Base-by-base conservation (phyloP, 73 alveolate species). In the Uronychia setigera region DNA sequence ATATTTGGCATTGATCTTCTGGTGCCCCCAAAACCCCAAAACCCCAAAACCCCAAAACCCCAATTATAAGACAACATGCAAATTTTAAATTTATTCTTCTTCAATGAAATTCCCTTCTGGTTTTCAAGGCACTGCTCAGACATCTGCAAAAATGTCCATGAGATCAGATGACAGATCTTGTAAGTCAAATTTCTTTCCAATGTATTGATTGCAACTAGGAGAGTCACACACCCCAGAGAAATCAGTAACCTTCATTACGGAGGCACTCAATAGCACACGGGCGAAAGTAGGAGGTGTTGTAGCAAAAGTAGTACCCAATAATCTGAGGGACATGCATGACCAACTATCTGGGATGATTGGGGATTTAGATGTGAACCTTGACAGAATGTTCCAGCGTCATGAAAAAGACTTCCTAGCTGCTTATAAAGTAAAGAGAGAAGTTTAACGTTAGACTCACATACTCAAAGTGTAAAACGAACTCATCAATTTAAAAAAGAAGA, bases 381-480 rank as follows among this genome's bases (percentile, higher is more conserved):
- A 88, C 31, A 9, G 27, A 0, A 59, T 88, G 1, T 84, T 88
- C 26, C 87, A 88, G 83, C 67, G 60, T 79, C 89, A 88, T 46
- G 94, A 88, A 57, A 80, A 88, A 58, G 94, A 88, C 82, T 88
- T 88, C 57, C 79, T 88, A 1, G 79, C 88, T 74, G 94, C 94
- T 0, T 88, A 88, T 57, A 81, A 87, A 35, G 87, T 80, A 81
- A 29, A 31, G 29, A 30, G 14, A 33, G 25, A 13, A 14, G 34
- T 13, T 29, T 25, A n/a, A 30, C n/a, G 0, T 25, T 77, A 85
- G 92, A 60, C 75, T 31, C 92, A 86, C 58, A 86, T 86, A 84
- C 59, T 79, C 33, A 88, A 88, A 32, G 94, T 88, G 30, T 83
- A 88, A 59, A 81, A 88, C 35, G 94, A 88, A 76, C 80, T 88